These are phyloP conservation scores for Schwanniomyces pseudopolymorphus DNA, from an alignment of 805 yeast genomes.

Conservation along the genomic window DNA sequence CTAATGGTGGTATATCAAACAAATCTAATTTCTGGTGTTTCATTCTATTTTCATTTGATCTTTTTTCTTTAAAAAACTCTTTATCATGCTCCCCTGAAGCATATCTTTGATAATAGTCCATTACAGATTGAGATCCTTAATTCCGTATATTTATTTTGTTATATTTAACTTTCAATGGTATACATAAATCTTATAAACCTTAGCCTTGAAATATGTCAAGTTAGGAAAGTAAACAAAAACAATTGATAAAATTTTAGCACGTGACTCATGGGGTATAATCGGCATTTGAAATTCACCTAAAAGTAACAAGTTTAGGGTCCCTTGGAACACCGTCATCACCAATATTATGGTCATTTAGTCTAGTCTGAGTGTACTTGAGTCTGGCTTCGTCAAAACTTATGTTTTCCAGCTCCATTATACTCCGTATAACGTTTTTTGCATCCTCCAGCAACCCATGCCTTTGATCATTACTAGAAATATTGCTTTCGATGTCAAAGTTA, in stretches of 20 bases:
- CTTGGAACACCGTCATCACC: constrained; percentile 66
- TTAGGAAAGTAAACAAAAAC: constrained; percentile 5
- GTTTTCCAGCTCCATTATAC: constrained; percentile 51
- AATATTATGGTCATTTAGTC: constrained; percentile 51
- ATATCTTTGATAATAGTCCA: constrained; percentile 40
- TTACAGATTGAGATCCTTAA: constrained; percentile 6
- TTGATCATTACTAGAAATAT: constrained; percentile 46
- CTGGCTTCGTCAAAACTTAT: constrained; percentile 73
- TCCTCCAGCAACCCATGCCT: constrained; percentile 61
- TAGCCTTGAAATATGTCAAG: not conserved
- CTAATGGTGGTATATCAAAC: constrained; percentile 21
- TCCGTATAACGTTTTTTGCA: constrained; percentile 51
- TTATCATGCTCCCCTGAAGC: constrained; percentile 38
- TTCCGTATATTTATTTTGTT: not conserved
- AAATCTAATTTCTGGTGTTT: not conserved
- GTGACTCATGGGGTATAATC: not conserved
- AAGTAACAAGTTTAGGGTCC: constrained; percentile 64
- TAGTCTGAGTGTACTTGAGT: constrained; percentile 44
- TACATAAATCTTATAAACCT: not conserved
- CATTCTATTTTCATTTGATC: not conserved
- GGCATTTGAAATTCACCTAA: constrained; percentile 10
- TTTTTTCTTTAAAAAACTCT: constrained; percentile 7
- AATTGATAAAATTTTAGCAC: not conserved
- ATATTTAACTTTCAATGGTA: not conserved
- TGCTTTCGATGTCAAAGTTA: constrained; percentile 51